phyloP scores from a whole-genome alignment of 108 stramenopile genomes.

The Cyclotella atomus region DNA sequence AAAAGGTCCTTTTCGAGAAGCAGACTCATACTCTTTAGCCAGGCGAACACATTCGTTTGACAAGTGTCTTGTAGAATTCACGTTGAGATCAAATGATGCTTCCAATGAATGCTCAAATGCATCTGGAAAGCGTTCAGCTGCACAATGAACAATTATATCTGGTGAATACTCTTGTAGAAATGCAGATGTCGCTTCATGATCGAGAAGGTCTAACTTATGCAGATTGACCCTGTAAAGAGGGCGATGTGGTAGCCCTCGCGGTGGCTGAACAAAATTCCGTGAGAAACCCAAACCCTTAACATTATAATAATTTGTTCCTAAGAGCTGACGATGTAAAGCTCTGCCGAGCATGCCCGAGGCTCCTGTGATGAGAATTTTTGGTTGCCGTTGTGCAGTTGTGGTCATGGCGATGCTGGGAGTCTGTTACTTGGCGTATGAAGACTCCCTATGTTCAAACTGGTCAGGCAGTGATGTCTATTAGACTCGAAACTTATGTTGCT shows the following conservation, averaged over 20 bases:
- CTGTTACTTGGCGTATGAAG: too few relatives aligned
- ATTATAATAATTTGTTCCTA: neutral
- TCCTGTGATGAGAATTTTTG: conserved; percentile 35
- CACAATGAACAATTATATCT: conserved; percentile 40
- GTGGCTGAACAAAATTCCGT: conserved; percentile 15
- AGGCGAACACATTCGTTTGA: conserved; percentile 20
- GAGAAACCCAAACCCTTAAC: conserved; percentile 26
- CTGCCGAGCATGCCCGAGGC: conserved; percentile 47
- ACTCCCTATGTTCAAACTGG: too few relatives aligned
- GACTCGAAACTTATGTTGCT: too few relatives aligned
- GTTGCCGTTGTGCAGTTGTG: neutral
- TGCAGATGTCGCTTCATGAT: conserved; percentile 16
- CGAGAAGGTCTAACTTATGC: conserved; percentile 24
- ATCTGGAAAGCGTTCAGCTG: conserved; percentile 39
- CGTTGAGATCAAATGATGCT: conserved; percentile 26
- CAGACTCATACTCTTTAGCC: neutral
- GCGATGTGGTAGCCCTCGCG: neutral
- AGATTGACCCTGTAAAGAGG: neutral
- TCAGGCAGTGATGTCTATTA: too few relatives aligned
- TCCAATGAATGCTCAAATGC: conserved; percentile 28
- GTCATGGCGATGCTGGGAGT: neutral
- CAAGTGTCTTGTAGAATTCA: conserved; percentile 31
- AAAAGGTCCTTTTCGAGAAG: conserved; percentile 5
- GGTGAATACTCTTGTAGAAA: conserved; percentile 16
- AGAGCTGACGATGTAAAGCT: conserved; percentile 29